Percentiles rank a stretch among this genome's conserved stretches.
These are phyloP conservation scores for Przewalskia tangutica DNA, from an alignment of 257 asterid species.

Conservation along the genomic window DNA sequence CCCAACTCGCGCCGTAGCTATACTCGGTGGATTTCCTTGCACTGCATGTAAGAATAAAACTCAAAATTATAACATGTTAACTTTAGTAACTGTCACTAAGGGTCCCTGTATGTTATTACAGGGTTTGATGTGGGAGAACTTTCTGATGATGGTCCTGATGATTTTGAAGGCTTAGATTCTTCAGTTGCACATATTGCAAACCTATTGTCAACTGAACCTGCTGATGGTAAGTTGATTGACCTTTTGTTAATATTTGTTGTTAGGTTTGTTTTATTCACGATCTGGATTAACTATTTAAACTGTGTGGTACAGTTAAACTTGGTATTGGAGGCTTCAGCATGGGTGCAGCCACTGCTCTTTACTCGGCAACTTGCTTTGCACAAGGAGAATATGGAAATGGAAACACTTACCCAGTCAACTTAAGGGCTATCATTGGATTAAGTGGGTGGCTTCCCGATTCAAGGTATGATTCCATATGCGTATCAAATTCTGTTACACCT, in stretches of 20 bases:
- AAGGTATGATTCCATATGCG: conserved; percentile 32
- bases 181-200: conserved; percentile 93
- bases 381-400: conserved; percentile 82
- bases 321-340: conserved; percentile 97
- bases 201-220: conserved; percentile 84
- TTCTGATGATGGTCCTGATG: conserved; percentile 86
- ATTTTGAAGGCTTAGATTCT: conserved; percentile 84
- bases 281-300: neutral
- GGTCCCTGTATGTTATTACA: conserved; percentile 13
- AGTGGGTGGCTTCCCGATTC: conserved; percentile 98
- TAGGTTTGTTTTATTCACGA: neutral
- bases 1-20: conserved; percentile 87
- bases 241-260: neutral
- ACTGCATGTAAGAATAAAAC: conserved; percentile 68
- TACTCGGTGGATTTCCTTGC: conserved; percentile 94
- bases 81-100: neutral
- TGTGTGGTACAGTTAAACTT: conserved; percentile 59
- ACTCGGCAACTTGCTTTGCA: conserved; percentile 89
- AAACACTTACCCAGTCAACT: conserved; percentile 59
- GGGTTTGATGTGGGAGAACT: conserved; percentile 98
- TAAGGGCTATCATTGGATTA: conserved; percentile 71
- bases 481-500: neutral
- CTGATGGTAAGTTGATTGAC: conserved; percentile 49
- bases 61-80: neutral
- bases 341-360: conserved; percentile 92